phyloP scores from a whole-genome alignment of 306 rosid species.

The Crataegus laevigata region DNA sequence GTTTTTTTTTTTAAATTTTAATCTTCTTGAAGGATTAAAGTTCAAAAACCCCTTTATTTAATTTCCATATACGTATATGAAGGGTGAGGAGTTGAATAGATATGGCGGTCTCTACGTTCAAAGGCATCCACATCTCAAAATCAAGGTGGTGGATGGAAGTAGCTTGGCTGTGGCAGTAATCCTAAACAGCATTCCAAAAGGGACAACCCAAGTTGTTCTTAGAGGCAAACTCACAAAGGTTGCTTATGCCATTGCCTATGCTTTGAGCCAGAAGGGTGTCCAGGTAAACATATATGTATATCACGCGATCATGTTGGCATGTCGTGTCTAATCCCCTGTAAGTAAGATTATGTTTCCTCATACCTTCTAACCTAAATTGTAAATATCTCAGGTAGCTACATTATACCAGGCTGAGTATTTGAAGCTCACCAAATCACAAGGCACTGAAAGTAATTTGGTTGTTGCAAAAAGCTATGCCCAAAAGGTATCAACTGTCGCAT shows the following conservation, averaged over 20 bases:
- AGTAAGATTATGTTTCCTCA: not conserved
- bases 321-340: not conserved
- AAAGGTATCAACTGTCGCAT: constrained; percentile 14
- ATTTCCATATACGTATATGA: not conserved
- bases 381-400: constrained; percentile 33
- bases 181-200: constrained; percentile 50
- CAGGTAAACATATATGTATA: constrained; percentile 31
- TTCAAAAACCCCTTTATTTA: too few species aligned
- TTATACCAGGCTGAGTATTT: constrained; percentile 27
- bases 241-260: constrained; percentile 46
- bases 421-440: constrained; percentile 30
- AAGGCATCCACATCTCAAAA: constrained; percentile 41
- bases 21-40: too few species aligned
- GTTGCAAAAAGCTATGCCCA: constrained; percentile 27
- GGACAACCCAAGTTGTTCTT: constrained; percentile 51
- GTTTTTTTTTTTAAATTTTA: too few species aligned
- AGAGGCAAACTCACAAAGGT: constrained; percentile 63
- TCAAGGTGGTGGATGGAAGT: constrained; percentile 72
- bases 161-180: constrained; percentile 53
- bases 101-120: constrained; percentile 49
- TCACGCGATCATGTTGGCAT: not conserved
- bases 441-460: constrained; percentile 23
- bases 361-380: not conserved
- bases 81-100: constrained; percentile 55
- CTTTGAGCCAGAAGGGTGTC: constrained; percentile 43